Evolutionary conservation across 1,284 basidiomycete species (phyloP).

Genomic region (Coniophora puteana): DNA sequence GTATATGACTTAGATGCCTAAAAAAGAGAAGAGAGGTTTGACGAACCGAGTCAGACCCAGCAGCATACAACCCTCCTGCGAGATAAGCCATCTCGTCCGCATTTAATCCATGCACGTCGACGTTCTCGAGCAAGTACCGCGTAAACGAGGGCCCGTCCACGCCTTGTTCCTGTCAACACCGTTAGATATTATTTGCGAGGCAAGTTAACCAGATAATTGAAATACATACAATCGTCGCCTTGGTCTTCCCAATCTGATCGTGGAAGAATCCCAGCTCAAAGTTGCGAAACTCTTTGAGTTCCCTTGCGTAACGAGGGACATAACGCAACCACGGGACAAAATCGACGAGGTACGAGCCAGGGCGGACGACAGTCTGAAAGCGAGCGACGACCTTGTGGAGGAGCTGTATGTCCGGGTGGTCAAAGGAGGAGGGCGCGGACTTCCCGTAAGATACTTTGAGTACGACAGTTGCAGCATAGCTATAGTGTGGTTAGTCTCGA

Average conservation of each 20-base stretch:
- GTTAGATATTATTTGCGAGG: background rate
- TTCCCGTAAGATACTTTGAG: constrained; percentile 16
- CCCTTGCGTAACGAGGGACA: constrained; percentile 29
- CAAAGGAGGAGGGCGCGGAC: constrained; percentile 9
- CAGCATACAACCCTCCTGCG: constrained; percentile 31
- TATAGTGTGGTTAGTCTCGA: constrained; percentile 7
- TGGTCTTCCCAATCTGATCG: constrained; percentile 25
- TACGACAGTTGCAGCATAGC: constrained; percentile 25
- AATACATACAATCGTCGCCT: constrained; percentile 22
- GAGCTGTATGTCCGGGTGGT: constrained; percentile 1
- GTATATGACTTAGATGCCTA: background rate
- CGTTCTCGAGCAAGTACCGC: constrained; percentile 26
- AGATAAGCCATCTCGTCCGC: constrained; percentile 31
- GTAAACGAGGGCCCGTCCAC: constrained; percentile 16
- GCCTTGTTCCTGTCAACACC: background rate
- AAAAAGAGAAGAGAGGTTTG: background rate
- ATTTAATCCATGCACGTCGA: constrained; percentile 21
- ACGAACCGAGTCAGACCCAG: constrained; percentile 31
- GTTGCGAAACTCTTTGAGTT: constrained; percentile 25
- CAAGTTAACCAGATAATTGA: constrained; percentile 5
- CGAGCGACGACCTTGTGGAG: background rate
- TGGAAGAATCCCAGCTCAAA: constrained; percentile 34
- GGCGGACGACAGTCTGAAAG: background rate
- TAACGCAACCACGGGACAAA: constrained; percentile 30
- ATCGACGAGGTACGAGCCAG: constrained; percentile 6